A percentile compares a stretch with the other conserved stretches of the same genome.
These are phyloP conservation scores for Chenopodium suecicum DNA, from an alignment of 148 eudicot genomes.

Conservation along the genomic window DNA sequence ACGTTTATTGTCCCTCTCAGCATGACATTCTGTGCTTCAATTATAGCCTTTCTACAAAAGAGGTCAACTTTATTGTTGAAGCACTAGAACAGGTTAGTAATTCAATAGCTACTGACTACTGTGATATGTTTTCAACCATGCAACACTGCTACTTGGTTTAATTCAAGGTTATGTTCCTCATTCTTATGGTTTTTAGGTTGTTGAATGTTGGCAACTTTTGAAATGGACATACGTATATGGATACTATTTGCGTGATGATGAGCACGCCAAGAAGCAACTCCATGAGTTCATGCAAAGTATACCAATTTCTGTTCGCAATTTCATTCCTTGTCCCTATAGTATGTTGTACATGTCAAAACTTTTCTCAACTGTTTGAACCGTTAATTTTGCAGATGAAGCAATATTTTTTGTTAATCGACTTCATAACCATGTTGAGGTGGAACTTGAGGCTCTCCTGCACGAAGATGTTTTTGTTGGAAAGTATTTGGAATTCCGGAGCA, in stretches of 20 bases:
- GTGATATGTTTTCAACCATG: background rate
- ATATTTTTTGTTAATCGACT: conserved; percentile 31
- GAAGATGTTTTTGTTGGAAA: background rate
- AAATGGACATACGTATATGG: conserved; percentile 65
- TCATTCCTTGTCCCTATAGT: no score
- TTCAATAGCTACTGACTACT: background rate
- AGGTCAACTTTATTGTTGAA: conserved; percentile 23
- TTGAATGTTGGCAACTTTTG: conserved; percentile 52
- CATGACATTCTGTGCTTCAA: background rate
- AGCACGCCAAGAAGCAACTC: conserved; percentile 35
- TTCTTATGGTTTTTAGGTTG: conserved; percentile 27
- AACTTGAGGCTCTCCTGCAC: conserved; percentile 12
- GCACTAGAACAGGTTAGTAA: conserved; percentile 23
- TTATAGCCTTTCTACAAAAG: background rate
- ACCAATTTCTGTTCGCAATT: background rate
- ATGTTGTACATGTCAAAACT: no score
- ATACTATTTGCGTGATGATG: conserved; percentile 40
- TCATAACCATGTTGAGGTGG: conserved; percentile 38
- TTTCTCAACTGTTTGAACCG: background rate
- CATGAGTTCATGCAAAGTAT: conserved; percentile 60
- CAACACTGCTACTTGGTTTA: background rate
- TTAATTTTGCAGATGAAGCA: conserved; percentile 31
- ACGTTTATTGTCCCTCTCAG: conserved; percentile 2
- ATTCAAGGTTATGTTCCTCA: background rate
- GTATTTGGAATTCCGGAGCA: conserved; percentile 25